Evolutionary conservation across 192 early-diverging fungal genomes (phyloP).

Genomic region (Spinellus fusiger): DNA sequence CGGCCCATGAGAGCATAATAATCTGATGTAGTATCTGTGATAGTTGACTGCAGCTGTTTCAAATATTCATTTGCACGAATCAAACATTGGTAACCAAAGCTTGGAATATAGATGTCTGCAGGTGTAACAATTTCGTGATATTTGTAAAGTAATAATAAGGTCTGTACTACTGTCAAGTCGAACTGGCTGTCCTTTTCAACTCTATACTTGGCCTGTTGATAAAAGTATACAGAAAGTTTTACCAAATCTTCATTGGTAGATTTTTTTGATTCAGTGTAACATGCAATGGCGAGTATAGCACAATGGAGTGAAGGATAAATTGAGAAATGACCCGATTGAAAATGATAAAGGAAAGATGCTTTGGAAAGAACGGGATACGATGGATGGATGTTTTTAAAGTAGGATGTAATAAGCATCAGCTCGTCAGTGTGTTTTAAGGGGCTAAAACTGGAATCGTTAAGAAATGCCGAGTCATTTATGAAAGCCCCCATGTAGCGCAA

Average conservation of each 20-base stretch:
- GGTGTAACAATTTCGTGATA: conserved; percentile 12
- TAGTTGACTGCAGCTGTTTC: neutral
- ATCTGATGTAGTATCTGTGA: neutral
- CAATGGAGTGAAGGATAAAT: neutral
- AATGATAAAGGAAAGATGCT: neutral
- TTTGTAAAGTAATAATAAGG: conserved; percentile 7
- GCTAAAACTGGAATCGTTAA: too few species aligned
- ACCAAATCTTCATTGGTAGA: neutral
- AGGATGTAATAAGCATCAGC: neutral
- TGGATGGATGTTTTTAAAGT: conserved; percentile 3
- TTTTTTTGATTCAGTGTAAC: neutral
- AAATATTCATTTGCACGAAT: neutral
- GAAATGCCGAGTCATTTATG: too few species aligned
- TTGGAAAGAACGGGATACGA: conserved; percentile 6
- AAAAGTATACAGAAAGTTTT: neutral
- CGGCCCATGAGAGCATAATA: neutral
- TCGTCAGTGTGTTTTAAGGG: too few species aligned
- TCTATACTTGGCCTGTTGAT: neutral
- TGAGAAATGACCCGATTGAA: neutral
- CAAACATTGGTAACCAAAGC: neutral
- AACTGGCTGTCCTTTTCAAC: neutral
- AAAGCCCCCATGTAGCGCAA: too few species aligned
- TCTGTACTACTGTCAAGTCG: neutral
- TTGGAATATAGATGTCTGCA: neutral
- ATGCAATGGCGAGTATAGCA: neutral